These are phyloP conservation scores for Albophoma yamanashiensis DNA, from an alignment of 2,329 filamentous ascomycete genomes.

Conservation along the genomic window DNA sequence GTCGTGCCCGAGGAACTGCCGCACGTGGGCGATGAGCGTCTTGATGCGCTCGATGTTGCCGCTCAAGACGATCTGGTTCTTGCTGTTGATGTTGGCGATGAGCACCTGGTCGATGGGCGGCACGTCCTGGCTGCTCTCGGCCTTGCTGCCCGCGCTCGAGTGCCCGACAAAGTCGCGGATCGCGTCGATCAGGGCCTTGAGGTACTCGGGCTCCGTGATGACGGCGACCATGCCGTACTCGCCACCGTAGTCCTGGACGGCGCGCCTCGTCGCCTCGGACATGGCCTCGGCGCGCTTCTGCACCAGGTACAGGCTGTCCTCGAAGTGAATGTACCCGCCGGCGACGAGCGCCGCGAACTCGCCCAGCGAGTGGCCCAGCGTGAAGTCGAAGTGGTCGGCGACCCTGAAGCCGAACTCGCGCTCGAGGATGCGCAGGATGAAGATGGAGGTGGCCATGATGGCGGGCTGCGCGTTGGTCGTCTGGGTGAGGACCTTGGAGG, in stretches of 20 bases:
- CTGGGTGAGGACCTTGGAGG: slow-evolving; percentile 63
- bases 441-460: slow-evolving; percentile 88
- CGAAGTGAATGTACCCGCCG: slow-evolving; percentile 67
- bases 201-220: slow-evolving; percentile 73
- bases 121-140: slow-evolving; percentile 55
- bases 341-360: slow-evolving; percentile 89
- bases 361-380: slow-evolving; percentile 81
- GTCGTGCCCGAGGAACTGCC: slow-evolving; percentile 86
- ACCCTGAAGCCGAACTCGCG: slow-evolving; percentile 71
- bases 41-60: slow-evolving; percentile 77
- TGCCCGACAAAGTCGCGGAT: slow-evolving; percentile 73
- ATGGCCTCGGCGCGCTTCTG: slow-evolving; percentile 71
- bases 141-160: slow-evolving; percentile 51
- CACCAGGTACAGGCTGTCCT: slow-evolving; percentile 69
- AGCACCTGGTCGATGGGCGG: slow-evolving; percentile 77
- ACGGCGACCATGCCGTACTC: slow-evolving; percentile 93
- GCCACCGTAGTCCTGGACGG: slow-evolving; percentile 57
- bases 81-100: slow-evolving; percentile 90
- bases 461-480: slow-evolving; percentile 88
- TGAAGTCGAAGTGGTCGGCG: slow-evolving; percentile 63
- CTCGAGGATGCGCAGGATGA: slow-evolving; percentile 82
- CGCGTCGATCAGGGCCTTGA: slow-evolving; percentile 56
- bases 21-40: slow-evolving; percentile 70
- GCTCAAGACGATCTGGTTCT: slow-evolving; percentile 91
- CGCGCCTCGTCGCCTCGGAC: slow-evolving; percentile 61